phyloP scores from a whole-genome alignment of 1,284 basidiomycete species.

The Rhodotorula sp. region DNA sequence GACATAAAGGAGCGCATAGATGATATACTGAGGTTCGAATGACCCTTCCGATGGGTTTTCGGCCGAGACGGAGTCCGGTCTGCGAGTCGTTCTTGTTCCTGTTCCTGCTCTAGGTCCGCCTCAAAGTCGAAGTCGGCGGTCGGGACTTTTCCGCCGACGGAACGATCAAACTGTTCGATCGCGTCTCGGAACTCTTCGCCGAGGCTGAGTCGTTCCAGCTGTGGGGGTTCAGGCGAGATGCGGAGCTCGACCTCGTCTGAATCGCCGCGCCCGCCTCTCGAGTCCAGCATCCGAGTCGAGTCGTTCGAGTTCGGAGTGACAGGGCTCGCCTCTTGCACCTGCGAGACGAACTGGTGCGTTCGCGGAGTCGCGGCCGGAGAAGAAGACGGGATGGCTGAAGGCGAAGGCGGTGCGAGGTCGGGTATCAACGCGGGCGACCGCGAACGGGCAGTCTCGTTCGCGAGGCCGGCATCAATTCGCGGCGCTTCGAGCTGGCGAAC shows the following conservation, averaged over 20 bases:
- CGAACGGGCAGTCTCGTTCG: not conserved
- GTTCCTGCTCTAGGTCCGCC: not conserved
- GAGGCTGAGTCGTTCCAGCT: not conserved
- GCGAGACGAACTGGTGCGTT: not conserved
- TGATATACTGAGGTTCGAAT: not conserved
- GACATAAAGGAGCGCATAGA: not conserved
- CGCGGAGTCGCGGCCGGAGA: not conserved
- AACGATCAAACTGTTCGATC: not conserved
- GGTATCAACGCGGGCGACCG: not conserved
- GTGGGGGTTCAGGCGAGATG: not conserved
- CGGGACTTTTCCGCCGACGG: not conserved
- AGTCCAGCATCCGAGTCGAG: not conserved
- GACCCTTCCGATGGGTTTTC: not conserved
- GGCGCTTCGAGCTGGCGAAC: not conserved
- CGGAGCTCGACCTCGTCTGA: not conserved
- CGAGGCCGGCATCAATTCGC: not conserved
- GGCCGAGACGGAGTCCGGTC: not conserved
- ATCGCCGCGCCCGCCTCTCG: not conserved
- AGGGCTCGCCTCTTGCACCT: not conserved
- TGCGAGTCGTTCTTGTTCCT: not conserved
- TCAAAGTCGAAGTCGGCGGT: not conserved
- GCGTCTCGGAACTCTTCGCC: slow-evolving; percentile 1
- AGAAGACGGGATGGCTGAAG: not conserved
- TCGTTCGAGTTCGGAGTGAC: not conserved
- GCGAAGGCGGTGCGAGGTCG: not conserved